Percentiles rank a stretch among this genome's conserved stretches.
Evolutionary conservation across 1,284 basidiomycete species (phyloP).

Genomic region (Sanghuangporus baumii): DNA sequence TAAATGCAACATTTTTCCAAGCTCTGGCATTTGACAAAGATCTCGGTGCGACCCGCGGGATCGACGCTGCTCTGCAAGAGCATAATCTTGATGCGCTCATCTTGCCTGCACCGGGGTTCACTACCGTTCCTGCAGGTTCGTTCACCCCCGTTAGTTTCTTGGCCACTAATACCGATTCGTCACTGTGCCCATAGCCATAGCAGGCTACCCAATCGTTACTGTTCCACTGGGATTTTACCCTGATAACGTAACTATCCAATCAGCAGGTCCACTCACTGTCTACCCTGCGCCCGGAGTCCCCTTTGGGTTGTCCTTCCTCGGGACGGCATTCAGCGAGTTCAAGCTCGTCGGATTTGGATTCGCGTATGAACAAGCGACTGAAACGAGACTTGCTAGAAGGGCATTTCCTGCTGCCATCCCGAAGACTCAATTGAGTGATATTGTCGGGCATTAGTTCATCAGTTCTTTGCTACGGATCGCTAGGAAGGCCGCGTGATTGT

Average conservation of each 20-base stretch:
- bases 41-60: conserved; percentile 48
- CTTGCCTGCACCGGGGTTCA: conserved; percentile 46
- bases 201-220: conserved; percentile 55
- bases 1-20: conserved; percentile 42
- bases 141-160: not conserved
- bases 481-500: too few relatives aligned
- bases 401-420: conserved; percentile 56
- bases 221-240: conserved; percentile 28
- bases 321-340: conserved; percentile 59
- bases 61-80: conserved; percentile 47
- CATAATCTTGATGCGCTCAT: conserved; percentile 54
- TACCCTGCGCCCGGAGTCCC: conserved; percentile 56
- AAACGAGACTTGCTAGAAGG: conserved; percentile 42
- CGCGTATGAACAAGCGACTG: conserved; percentile 63
- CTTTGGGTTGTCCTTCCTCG: conserved; percentile 59
- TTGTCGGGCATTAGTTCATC: conserved; percentile 27
- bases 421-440: conserved; percentile 51
- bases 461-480: too few relatives aligned
- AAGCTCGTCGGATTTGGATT: conserved; percentile 53
- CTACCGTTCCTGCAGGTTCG: conserved; percentile 36
- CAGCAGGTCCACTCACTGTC: conserved; percentile 38
- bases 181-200: conserved; percentile 37
- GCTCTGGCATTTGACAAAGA: conserved; percentile 47
- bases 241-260: conserved; percentile 29
- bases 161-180: conserved; percentile 13